These are phyloP conservation scores for Erysimum cheiri DNA, from an alignment of 441 rosid genomes.

Conservation along the genomic window DNA sequence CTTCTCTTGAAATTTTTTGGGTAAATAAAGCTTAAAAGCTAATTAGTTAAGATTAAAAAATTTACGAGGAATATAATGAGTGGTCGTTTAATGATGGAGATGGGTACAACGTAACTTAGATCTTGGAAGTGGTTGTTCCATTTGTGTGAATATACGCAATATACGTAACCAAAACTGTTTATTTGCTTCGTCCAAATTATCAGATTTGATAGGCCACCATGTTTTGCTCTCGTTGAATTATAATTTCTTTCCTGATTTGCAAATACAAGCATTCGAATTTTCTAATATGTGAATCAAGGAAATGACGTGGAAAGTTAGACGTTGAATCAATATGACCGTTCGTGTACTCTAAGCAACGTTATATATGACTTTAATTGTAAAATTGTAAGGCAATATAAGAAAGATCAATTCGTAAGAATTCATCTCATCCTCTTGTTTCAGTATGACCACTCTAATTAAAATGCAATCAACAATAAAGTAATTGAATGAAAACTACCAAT, in stretches of 20 bases:
- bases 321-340: no score
- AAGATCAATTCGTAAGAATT: background rate
- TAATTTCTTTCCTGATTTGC: background rate
- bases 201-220: constrained; percentile 17
- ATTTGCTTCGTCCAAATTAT: constrained; percentile 4
- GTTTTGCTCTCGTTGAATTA: background rate
- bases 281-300: background rate
- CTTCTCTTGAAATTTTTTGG: no score
- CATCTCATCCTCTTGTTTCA: no score
- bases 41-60: no score
- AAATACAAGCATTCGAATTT: background rate
- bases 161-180: background rate
- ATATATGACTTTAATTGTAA: background rate
- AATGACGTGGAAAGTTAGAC: background rate
- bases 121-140: background rate
- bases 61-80: background rate
- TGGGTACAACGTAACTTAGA: background rate
- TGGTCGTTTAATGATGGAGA: background rate
- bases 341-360: background rate
- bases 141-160: constrained; percentile 15
- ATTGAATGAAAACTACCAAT: background rate
- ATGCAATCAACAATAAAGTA: background rate
- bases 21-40: no score
- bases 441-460: no score
- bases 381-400: background rate